phyloP scores from a whole-genome alignment of 1,139 yeast species.

The Scheffersomyces quercinus region DNA sequence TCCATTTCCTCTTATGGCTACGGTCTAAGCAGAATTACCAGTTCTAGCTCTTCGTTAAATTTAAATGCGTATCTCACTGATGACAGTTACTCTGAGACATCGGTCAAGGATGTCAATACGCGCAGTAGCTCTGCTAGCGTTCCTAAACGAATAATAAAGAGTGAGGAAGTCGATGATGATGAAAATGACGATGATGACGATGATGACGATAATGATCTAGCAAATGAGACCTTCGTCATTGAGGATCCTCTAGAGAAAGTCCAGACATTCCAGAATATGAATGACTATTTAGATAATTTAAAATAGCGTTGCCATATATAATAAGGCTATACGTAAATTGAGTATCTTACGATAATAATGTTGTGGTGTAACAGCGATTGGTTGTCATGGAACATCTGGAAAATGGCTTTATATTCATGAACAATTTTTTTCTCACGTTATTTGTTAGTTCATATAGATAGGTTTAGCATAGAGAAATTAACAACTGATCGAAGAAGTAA shows the following conservation, averaged over 20 bases:
- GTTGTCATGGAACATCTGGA: too few relatives aligned
- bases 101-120: slow-evolving; percentile 4
- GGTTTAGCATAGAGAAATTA: too few relatives aligned
- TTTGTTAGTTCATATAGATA: too few relatives aligned
- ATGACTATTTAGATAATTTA: slow-evolving; percentile 27
- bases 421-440: too few relatives aligned
- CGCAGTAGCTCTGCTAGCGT: too few relatives aligned
- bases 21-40: slow-evolving; percentile 37
- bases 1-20: slow-evolving; percentile 23
- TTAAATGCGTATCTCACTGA: slow-evolving; percentile 48
- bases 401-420: too few relatives aligned
- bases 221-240: slow-evolving; percentile 8
- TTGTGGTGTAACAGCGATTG: too few relatives aligned
- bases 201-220: slow-evolving; percentile 11
- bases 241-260: slow-evolving; percentile 7
- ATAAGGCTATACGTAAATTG: too few relatives aligned
- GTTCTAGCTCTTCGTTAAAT: slow-evolving; percentile 45
- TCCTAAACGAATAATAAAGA: too few relatives aligned
- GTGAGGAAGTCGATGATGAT: slow-evolving; percentile 11
- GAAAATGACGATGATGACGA: slow-evolving; percentile 14
- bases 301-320: slow-evolving; percentile 8
- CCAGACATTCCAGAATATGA: slow-evolving; percentile 20
- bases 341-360: too few relatives aligned
- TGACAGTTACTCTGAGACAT: slow-evolving; percentile 19
- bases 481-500: too few relatives aligned